These are phyloP conservation scores for Kodamaea derodonti DNA, from an alignment of 1,139 yeast species.

Conservation along the genomic window DNA sequence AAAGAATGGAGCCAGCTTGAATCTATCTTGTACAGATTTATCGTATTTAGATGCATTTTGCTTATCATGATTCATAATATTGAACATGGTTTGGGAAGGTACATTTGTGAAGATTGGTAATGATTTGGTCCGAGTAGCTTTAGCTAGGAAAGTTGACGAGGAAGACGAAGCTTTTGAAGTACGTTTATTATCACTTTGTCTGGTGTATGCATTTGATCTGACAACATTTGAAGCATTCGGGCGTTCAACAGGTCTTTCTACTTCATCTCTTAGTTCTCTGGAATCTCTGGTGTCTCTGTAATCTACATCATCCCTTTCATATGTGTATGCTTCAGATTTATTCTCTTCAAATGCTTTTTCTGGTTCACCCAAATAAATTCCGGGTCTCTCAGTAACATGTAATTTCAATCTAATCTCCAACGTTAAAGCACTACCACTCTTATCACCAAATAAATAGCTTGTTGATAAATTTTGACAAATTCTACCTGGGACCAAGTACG, in stretches of 20 bases:
- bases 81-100: conserved; percentile 38
- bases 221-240: neutral
- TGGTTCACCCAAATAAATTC: neutral
- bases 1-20: conserved; percentile 47
- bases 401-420: conserved; percentile 63
- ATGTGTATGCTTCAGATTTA: neutral
- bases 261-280: neutral
- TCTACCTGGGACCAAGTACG: conserved; percentile 57
- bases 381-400: conserved; percentile 37
- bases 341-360: neutral
- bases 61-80: conserved; percentile 42
- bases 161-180: conserved; percentile 6
- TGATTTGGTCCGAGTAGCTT: conserved; percentile 65
- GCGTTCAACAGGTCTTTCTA: neutral
- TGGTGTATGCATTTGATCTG: neutral
- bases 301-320: neutral
- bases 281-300: neutral
- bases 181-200: neutral
- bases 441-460: conserved; percentile 43
- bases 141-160: conserved; percentile 28
- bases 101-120: conserved; percentile 52
- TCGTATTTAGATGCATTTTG: conserved; percentile 40
- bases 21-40: conserved; percentile 43
- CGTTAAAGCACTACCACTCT: conserved; percentile 47
- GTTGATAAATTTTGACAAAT: conserved; percentile 69